A percentile compares a stretch with the other conserved stretches of the same genome.
Conservation (phyloP, 345 rosid species). For the Punica granatum region DNA sequence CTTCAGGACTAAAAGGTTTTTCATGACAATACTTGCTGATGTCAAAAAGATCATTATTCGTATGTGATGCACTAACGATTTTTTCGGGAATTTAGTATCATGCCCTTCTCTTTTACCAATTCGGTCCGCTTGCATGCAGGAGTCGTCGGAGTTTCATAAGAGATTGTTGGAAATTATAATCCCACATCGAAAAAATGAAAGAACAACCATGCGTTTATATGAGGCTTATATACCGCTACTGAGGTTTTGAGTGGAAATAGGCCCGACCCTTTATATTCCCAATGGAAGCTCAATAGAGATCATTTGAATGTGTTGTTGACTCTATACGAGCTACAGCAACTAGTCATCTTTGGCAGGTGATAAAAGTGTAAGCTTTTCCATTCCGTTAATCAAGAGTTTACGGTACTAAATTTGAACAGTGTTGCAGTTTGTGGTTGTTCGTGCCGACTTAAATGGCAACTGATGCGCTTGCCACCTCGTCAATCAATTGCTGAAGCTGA, state of each 20-base stretch:
- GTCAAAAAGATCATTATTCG: background rate
- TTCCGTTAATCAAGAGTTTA: too few relatives aligned
- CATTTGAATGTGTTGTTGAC: too few relatives aligned
- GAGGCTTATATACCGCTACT: too few relatives aligned
- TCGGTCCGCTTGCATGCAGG: constrained; percentile 32
- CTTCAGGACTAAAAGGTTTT: constrained; percentile 74
- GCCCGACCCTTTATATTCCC: too few relatives aligned
- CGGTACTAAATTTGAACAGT: too few relatives aligned
- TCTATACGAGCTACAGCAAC: constrained; percentile 96
- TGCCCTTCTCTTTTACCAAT: constrained; percentile 4
- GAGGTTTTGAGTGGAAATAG: too few relatives aligned
- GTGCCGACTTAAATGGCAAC: too few relatives aligned
- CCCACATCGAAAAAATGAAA: too few relatives aligned
- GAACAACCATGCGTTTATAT: too few relatives aligned
- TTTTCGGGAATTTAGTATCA: background rate
- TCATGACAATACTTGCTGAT: background rate
- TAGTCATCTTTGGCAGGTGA: constrained; percentile 99
- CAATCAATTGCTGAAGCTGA: constrained; percentile 92
- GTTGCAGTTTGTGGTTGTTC: too few relatives aligned
- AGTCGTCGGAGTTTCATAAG: constrained; percentile 87
- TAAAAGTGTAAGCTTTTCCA: too few relatives aligned
- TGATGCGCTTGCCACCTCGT: constrained; percentile 96
- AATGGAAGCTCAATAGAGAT: constrained; percentile 78
- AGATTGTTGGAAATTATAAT: constrained; percentile 79
- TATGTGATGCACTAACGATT: background rate